A percentile compares a stretch with the other conserved stretches of the same genome.
Conservation (phyloP, 306 rosid species). For the Prunus persica region Prunus_persica_NCBIv2 NC_034013.1:14492001-14492500, state of each 20-base stretch:
- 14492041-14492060: background rate
- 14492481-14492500: background rate
- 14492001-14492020: slow-evolving; percentile 5
- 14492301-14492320: background rate
- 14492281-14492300: background rate
- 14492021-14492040: background rate
- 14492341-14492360: background rate
- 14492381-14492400: background rate
- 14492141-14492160: background rate
- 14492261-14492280: background rate
- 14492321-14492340: background rate
- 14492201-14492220: background rate
- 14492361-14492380: background rate
- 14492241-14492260: background rate
- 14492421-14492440: background rate
- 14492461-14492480: background rate
- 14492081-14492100: background rate
- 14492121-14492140: background rate
- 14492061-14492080: background rate
- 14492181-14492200: background rate
- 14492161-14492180: background rate
- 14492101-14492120: background rate
- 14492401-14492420: background rate
- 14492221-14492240: background rate
- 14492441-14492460: background rate